Percentiles rank a stretch among this genome's conserved stretches.
These are phyloP conservation scores for Cladosporium sp. DNA, from an alignment of 2,329 filamentous ascomycete species.

Conservation along the genomic window DNA sequence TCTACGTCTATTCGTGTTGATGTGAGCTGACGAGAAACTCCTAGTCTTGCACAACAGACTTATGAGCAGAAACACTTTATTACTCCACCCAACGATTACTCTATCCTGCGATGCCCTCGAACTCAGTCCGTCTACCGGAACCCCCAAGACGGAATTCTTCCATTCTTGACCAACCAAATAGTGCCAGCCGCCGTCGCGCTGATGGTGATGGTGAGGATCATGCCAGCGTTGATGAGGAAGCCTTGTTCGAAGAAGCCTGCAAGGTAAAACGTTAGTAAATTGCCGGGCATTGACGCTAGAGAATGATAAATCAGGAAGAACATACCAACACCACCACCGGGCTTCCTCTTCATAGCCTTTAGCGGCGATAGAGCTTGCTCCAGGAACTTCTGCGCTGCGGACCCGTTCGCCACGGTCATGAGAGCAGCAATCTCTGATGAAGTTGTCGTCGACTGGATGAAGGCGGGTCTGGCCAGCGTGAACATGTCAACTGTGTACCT, in stretches of 20 bases:
- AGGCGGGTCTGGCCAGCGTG: slow-evolving; percentile 47
- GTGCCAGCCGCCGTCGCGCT: slow-evolving; percentile 22
- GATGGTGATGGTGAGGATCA: slow-evolving; percentile 32
- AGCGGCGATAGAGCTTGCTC: slow-evolving; percentile 28
- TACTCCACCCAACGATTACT: background rate
- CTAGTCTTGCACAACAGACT: background rate
- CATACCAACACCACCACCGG: slow-evolving; percentile 36
- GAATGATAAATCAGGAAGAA: background rate
- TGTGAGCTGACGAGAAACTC: background rate
- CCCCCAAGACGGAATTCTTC: slow-evolving; percentile 11
- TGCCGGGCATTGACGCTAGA: background rate
- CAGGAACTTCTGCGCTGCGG: slow-evolving; percentile 23
- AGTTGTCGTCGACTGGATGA: slow-evolving; percentile 23
- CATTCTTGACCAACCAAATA: slow-evolving; percentile 24
- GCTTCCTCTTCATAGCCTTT: slow-evolving; percentile 35
- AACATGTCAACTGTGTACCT: slow-evolving; percentile 50
- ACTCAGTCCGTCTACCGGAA: background rate
- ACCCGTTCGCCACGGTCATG: slow-evolving; percentile 19
- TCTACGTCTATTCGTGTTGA: background rate
- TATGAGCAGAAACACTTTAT: background rate
- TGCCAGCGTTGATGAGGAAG: slow-evolving; percentile 39
- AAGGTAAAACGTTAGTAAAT: background rate
- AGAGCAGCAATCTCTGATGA: slow-evolving; percentile 15
- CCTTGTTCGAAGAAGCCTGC: slow-evolving; percentile 40
- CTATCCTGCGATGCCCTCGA: background rate